A percentile compares a stretch with the other conserved stretches of the same genome.
Conservation (phyloP, 1,284 basidiomycete genomes). For the Waitea zeae region DNA sequence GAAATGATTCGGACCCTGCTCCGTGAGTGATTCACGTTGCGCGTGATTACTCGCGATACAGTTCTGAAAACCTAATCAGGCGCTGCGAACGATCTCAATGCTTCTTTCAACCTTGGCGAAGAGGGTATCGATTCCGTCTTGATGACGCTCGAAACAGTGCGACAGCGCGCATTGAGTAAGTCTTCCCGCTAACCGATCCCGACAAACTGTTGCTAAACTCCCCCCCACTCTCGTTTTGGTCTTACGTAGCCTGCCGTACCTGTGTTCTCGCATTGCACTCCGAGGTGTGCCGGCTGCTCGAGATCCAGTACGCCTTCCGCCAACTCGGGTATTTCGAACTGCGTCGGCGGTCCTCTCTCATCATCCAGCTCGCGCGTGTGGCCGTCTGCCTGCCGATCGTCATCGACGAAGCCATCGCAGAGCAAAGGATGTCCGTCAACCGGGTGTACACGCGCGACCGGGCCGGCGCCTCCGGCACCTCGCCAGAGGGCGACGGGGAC, state of each 20-base stretch:
- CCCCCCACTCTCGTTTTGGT: slow-evolving; percentile 12
- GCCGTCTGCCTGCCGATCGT: slow-evolving; percentile 64
- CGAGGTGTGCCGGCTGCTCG: slow-evolving; percentile 57
- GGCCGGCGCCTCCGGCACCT: neutral
- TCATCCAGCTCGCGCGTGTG: slow-evolving; percentile 66
- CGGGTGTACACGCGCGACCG: neutral
- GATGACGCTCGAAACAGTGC: slow-evolving; percentile 39
- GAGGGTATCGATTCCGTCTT: slow-evolving; percentile 55
- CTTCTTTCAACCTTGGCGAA: slow-evolving; percentile 49
- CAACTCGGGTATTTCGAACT: slow-evolving; percentile 67
- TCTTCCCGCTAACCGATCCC: slow-evolving; percentile 5
- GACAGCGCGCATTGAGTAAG: slow-evolving; percentile 46
- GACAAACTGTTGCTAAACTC: too few species aligned
- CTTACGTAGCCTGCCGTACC: slow-evolving; percentile 70
- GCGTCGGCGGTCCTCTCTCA: slow-evolving; percentile 57
- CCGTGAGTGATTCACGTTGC: slow-evolving; percentile 25
- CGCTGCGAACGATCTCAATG: slow-evolving; percentile 57
- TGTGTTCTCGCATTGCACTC: slow-evolving; percentile 60
- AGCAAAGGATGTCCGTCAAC: slow-evolving; percentile 13
- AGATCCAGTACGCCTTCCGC: slow-evolving; percentile 62
- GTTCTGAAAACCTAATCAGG: slow-evolving; percentile 19
- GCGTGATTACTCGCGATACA: too few species aligned
- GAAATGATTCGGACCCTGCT: slow-evolving; percentile 63
- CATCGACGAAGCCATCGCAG: slow-evolving; percentile 53
- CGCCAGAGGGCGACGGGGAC: neutral